phyloP scores from a whole-genome alignment of 768 basidiomycete genomes.

The Podaxis sp. region DNA sequence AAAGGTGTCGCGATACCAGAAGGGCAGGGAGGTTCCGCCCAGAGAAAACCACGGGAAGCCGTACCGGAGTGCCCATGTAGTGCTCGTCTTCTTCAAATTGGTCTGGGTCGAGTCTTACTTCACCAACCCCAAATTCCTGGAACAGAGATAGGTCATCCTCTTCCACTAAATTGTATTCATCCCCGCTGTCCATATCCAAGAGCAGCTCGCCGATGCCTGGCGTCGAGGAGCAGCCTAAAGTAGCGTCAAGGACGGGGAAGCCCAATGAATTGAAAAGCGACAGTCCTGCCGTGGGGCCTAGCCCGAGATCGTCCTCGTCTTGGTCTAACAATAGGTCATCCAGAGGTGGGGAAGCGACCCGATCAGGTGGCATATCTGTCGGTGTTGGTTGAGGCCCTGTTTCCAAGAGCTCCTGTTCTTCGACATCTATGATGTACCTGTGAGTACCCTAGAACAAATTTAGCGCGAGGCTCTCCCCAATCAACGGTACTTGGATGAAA shows the following conservation, averaged over 20 bases:
- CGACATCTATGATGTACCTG: slow-evolving; percentile 2
- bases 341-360: neutral
- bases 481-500: neutral
- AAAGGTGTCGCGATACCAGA: neutral
- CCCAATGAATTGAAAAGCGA: neutral
- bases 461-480: slow-evolving; percentile 1
- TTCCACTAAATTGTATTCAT: neutral
- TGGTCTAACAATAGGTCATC: slow-evolving; percentile 7
- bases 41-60: neutral
- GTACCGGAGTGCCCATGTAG: neutral
- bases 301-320: neutral
- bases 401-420: slow-evolving; percentile 12
- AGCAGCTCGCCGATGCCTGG: neutral
- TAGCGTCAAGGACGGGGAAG: neutral
- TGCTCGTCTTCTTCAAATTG: neutral
- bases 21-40: neutral
- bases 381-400: neutral
- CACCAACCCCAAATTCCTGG: neutral
- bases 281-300: neutral
- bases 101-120: neutral
- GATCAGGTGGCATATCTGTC: neutral
- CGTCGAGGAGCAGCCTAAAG: neutral
- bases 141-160: neutral
- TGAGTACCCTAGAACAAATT: slow-evolving; percentile 17
- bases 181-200: slow-evolving; percentile 9